Conservation (phyloP, 1,284 basidiomycete genomes). For the Chiua sp. region DNA sequence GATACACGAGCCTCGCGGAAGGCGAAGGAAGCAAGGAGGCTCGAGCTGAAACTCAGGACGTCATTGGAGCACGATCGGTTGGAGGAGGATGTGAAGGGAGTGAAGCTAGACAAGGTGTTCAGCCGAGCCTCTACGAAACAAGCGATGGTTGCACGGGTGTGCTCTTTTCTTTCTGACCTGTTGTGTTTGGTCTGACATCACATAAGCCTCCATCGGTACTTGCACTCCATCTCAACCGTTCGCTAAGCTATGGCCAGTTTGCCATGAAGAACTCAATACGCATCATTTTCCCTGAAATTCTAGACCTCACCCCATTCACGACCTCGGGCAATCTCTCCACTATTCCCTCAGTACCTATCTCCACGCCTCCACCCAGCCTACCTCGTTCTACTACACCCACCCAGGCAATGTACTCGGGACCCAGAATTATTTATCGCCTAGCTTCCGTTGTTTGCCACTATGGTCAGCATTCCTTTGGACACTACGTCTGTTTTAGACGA, state of each 20-base stretch:
- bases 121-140: conserved; percentile 85
- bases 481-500: conserved; percentile 90
- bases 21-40: conserved; percentile 68
- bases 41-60: conserved; percentile 62
- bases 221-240: conserved; percentile 87
- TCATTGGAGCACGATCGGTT: conserved; percentile 77
- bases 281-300: conserved; percentile 83
- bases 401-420: conserved; percentile 52
- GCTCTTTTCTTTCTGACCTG: conserved; percentile 5
- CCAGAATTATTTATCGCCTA: conserved; percentile 78
- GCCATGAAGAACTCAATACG: conserved; percentile 82
- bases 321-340: conserved; percentile 79
- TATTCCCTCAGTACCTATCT: conserved; percentile 68
- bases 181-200: conserved; percentile 20
- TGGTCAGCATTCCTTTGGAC: conserved; percentile 88
- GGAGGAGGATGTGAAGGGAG: conserved; percentile 79
- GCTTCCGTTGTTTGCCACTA: conserved; percentile 88
- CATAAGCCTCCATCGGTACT: conserved; percentile 80
- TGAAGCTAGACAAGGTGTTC: conserved; percentile 75
- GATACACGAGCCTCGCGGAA: conserved; percentile 58
- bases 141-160: conserved; percentile 84
- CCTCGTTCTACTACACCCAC: conserved; percentile 59
- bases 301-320: conserved; percentile 86
- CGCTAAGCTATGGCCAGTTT: conserved; percentile 77
- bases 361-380: conserved; percentile 53